Evolutionary conservation across 2,329 filamentous ascomycete genomes (phyloP).

Genomic region (Colletotrichum viniferum): DNA sequence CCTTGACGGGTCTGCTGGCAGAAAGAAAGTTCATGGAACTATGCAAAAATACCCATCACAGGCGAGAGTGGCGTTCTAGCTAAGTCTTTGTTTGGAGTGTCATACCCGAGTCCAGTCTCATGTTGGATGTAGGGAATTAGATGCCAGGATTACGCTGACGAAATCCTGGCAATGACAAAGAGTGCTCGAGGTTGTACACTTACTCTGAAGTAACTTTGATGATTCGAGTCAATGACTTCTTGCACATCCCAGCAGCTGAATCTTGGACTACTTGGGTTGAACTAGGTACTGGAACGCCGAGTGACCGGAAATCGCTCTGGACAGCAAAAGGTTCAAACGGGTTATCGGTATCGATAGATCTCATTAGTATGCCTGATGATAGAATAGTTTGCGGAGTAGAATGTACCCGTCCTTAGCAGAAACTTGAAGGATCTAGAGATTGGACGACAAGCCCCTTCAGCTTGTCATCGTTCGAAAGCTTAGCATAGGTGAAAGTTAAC

Average conservation of each 20-base stretch:
- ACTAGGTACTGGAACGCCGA: rapidly evolving
- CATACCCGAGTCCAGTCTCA: neutral
- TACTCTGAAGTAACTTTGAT: neutral
- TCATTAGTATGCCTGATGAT: neutral
- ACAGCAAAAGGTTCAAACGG: neutral
- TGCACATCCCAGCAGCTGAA: neutral
- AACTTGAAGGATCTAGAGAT: neutral
- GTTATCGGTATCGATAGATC: neutral
- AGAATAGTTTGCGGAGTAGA: neutral
- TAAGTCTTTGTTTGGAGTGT: neutral
- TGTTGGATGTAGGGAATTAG: neutral
- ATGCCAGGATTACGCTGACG: neutral
- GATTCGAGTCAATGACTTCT: neutral
- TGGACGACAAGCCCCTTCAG: neutral
- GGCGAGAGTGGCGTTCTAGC: neutral
- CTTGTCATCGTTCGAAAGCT: neutral
- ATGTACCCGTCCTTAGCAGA: neutral
- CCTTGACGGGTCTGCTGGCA: neutral
- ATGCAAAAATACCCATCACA: neutral
- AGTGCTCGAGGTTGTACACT: neutral
- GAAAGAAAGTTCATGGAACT: neutral
- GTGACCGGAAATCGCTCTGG: neutral
- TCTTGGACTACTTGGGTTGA: rapidly evolving
- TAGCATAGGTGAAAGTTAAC: neutral
- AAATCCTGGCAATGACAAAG: neutral